Evolutionary conservation across 129 eudicot genomes (phyloP).

Genomic region (Centaurea solstitialis): DNA sequence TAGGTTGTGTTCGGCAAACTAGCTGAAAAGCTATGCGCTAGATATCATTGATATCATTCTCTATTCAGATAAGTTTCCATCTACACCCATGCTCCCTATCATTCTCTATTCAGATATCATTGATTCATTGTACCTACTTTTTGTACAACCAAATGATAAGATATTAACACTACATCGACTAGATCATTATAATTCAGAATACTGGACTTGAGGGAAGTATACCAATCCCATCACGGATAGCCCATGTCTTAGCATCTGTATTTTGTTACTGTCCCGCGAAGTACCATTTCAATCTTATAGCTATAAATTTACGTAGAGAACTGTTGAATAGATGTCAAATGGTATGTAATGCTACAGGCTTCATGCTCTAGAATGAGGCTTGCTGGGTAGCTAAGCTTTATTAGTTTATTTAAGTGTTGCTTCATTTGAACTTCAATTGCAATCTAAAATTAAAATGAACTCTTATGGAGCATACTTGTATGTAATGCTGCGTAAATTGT

Average conservation of each 20-base stretch:
- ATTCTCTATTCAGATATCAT: neutral
- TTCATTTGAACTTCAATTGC: neutral
- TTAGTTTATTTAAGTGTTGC: neutral
- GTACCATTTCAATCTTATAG: neutral
- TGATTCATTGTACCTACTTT: neutral
- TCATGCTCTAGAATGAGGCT: neutral
- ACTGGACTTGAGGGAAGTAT: constrained; percentile 6
- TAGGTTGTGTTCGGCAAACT: too few species aligned
- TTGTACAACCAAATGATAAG: neutral
- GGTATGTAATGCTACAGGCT: constrained; percentile 9
- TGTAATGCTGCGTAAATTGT: neutral
- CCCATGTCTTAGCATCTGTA: neutral
- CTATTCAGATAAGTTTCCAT: too few species aligned
- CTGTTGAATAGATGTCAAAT: neutral
- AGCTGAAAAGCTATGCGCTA: too few species aligned
- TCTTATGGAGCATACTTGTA: neutral
- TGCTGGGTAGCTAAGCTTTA: constrained; percentile 7
- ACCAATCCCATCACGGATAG: neutral
- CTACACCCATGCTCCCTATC: neutral
- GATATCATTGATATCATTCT: too few species aligned
- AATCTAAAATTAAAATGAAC: neutral
- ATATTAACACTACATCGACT: too few species aligned
- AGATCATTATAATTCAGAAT: neutral
- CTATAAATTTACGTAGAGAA: neutral
- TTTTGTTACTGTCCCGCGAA: neutral